Conservation (phyloP, 1,139 yeast genomes). For the Kluyveromyces marxianus region DNA sequence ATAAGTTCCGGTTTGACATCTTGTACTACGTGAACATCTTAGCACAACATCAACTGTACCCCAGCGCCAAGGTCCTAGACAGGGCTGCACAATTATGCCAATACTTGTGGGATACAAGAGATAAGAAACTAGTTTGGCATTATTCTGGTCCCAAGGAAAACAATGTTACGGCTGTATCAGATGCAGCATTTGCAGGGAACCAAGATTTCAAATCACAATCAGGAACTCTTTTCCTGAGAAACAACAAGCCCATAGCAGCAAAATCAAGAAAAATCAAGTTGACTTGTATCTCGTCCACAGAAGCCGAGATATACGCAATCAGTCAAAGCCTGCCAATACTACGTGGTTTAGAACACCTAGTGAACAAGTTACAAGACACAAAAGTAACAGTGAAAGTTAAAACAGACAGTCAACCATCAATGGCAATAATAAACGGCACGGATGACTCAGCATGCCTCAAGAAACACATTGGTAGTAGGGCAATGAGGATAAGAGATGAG, state of each 20-base stretch:
- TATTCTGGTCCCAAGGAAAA: not conserved
- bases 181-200: conserved; percentile 2
- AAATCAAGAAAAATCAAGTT: conserved; percentile 1
- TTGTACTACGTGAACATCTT: conserved; percentile 8
- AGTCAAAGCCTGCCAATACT: conserved; percentile 1
- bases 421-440: conserved; percentile 1
- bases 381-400: not conserved
- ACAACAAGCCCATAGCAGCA: conserved; percentile 5
- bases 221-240: not conserved
- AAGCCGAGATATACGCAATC: conserved; percentile 7
- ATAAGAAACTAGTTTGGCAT: conserved; percentile 1
- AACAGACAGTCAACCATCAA: conserved; percentile 8
- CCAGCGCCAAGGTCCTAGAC: not conserved
- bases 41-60: conserved; percentile 6
- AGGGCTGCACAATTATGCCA: not conserved
- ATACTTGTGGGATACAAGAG: conserved; percentile 4
- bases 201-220: not conserved
- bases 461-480: conserved; percentile 8
- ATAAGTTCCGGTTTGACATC: conserved; percentile 8
- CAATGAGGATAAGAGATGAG: conserved; percentile 8
- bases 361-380: conserved; percentile 1
- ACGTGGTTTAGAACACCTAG: conserved; percentile 1
- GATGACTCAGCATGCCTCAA: conserved; percentile 5
- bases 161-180: not conserved
- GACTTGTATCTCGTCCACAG: conserved; percentile 8